Percentiles rank a stretch among this genome's conserved stretches.
phyloP scores from a whole-genome alignment of 2,329 filamentous ascomycete genomes.

The Botrytis tulipae region DNA sequence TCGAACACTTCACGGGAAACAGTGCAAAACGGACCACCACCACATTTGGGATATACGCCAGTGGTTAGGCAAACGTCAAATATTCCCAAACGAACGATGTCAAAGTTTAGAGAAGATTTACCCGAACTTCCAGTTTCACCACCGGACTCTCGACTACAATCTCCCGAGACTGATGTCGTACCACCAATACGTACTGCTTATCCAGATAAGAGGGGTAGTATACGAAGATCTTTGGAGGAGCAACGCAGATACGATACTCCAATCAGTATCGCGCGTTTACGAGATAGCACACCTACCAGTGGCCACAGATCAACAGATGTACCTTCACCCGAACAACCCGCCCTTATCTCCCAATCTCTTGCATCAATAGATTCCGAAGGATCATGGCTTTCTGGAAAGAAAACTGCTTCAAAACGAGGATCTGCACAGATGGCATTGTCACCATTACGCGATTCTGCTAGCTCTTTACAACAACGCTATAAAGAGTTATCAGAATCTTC shows the following conservation, averaged over 20 bases:
- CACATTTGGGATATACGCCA: conserved; percentile 32
- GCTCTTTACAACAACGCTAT: conserved; percentile 43
- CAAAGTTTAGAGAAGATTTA: conserved; percentile 88
- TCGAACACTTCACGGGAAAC: conserved; percentile 90
- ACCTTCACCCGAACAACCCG: conserved; percentile 52
- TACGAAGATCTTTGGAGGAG: conserved; percentile 36
- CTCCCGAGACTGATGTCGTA: conserved; percentile 61
- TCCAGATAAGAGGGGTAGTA: conserved; percentile 28
- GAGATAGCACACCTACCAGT: conserved; percentile 46
- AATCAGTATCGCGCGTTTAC: conserved; percentile 44
- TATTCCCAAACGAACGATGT: conserved; percentile 75
- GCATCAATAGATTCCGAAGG: conserved; percentile 94
- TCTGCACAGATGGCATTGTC: conserved; percentile 46
- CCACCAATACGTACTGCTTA: conserved; percentile 39
- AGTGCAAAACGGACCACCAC: conserved; percentile 50
- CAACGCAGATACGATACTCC: conserved; percentile 49
- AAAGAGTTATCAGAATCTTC: conserved; percentile 59
- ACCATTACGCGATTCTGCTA: conserved; percentile 43
- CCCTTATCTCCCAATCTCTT: conserved; percentile 72
- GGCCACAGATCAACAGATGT: conserved; percentile 42
- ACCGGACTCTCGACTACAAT: conserved; percentile 76
- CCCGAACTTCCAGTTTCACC: conserved; percentile 85
- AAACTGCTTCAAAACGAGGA: conserved; percentile 47
- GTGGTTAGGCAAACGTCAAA: conserved; percentile 37
- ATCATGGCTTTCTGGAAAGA: conserved; percentile 86